phyloP scores from a whole-genome alignment of 352 stramenopile species.

The Blastocystis sp. region DNA sequence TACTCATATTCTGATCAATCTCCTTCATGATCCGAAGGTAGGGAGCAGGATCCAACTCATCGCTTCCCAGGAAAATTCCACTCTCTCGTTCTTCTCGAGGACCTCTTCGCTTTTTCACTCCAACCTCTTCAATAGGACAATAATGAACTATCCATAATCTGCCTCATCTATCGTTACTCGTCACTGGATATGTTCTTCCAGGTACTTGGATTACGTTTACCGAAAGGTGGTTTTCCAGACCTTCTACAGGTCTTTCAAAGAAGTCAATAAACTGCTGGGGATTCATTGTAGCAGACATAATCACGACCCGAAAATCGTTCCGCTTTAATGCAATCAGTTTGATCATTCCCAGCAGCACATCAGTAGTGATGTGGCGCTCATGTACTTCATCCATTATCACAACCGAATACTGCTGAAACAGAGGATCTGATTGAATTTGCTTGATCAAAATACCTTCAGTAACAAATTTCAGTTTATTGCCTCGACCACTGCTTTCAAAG shows the following conservation, averaged over 20 bases:
- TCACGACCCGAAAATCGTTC: constrained; percentile 76
- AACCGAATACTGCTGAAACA: constrained; percentile 25
- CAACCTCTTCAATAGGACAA: background rate
- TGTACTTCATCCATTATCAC: constrained; percentile 60
- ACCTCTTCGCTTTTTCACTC: background rate
- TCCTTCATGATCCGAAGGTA: constrained; percentile 20
- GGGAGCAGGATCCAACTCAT: constrained; percentile 23
- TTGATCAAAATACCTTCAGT: constrained; percentile 49
- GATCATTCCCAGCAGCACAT: constrained; percentile 52
- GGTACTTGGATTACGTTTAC: background rate
- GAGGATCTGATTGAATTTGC: constrained; percentile 21
- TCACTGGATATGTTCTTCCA: constrained; percentile 37
- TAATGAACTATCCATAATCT: background rate
- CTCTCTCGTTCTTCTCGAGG: constrained; percentile 3
- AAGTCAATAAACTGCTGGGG: constrained; percentile 90
- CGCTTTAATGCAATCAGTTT: constrained; percentile 72
- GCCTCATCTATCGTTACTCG: background rate
- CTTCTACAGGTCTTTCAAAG: constrained; percentile 70
- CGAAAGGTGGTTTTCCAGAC: background rate
- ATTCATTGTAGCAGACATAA: constrained; percentile 71
- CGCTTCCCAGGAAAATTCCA: background rate
- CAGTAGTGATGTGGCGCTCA: constrained; percentile 46
- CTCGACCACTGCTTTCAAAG: constrained; percentile 23
- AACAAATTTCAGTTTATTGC: constrained; percentile 41
- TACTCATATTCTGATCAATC: constrained; percentile 31